Evolutionary conservation across 1,284 basidiomycete species (phyloP), one percentile per base, ranked within the genome.

Genomic region (Sanghuangporus weigelae): DNA sequence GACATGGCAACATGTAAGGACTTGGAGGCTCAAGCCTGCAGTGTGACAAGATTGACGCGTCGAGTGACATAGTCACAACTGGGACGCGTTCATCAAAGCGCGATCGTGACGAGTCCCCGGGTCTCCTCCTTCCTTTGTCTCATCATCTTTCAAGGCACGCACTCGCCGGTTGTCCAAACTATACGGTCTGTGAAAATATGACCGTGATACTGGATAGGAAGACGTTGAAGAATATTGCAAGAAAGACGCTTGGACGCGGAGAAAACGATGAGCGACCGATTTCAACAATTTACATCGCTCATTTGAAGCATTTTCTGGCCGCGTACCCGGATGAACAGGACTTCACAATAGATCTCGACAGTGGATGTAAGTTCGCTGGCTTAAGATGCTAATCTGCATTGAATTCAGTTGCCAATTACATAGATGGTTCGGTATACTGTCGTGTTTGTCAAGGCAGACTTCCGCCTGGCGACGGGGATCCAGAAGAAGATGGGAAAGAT

Each of bases 401-500:
- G 7, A n/a, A 3, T n/a, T 21, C 36, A 39, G 19, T 23, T 46
- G 44, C 50, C 51, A 12, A 59, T 26, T 21, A 19, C 5, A 40
- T 19, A 57, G 62, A 36, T 26, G 62, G 62, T n/a, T 35, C 50
- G 11, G 42, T 63, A 23, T 42, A 49, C 35, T 63, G 62, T 53
- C 48, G 50, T 21, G 57, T 53, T 6, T 63, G 62, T 51, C 35
- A 63, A 8, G 8, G n/a, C 10, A 21, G 31, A 23, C 35, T 63
- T 16, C 57, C 57, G 3, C 50, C 62, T 39, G 62, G 62, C 19
- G 49, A 59, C 38, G 62, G 62, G 0, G 21, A 16, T 21, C 62
- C 62, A n/a, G 62, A 63, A 44, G 62, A 63, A 39, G 48, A 63
- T 38, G 62, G 62, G 23, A 54, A 59, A 7, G 62, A 63, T 19